Evolutionary conservation across 2,329 filamentous ascomycete genomes (phyloP), one percentile per base, ranked within the genome.

Genomic region (Alternaria sp.): DNA sequence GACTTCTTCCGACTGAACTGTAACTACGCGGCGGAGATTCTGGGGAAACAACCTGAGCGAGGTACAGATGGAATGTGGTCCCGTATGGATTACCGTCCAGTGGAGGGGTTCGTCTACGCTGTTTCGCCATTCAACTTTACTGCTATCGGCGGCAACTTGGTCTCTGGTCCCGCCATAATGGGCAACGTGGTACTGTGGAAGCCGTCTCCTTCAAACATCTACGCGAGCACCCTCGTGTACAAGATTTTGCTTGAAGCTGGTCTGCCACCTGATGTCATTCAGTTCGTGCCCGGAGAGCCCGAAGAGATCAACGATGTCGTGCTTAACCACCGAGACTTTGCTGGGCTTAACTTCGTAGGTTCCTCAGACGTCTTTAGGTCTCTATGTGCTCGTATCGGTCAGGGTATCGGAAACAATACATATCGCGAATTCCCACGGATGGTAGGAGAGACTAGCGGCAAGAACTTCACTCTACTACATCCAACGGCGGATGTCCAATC

Each of bases 111-210:
- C 79, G 93, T 97, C 65, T 97, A 97, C 78, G 93, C 94, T 40
- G 89, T 97, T 73, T 93, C 90, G 65, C 94, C 94, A 49, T 97
- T 97, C 87, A 97, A 97, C 84, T 97, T 97, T 82, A 97, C 93
- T 13, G 94, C 94, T 67, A 97, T 97, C 73, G 93, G 89, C 8
- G 94, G 90, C 59, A 97, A 97, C 82, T 83, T 97, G 46, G 88
- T 91, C 19, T 90, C 89, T 45, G 90, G 92, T 1, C 93, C 94
- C 21, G 93, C 93, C 1, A 83, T 97, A 63, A 89, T 97, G 84
- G 94, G 94, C 63, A 97, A 97, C 78, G 94, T 97, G 1, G 93
- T 97, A 5, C 83, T 97, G 44, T 97, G 94, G 94, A 97, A 97
- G 85, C 94, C 94, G 11, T 95, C 92, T 6, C 92, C 94, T 69